Percentiles rank a stretch among this genome's conserved stretches.
Conservation (phyloP, 2,329 filamentous ascomycete species). For the Thielaviopsis musarum region DNA sequence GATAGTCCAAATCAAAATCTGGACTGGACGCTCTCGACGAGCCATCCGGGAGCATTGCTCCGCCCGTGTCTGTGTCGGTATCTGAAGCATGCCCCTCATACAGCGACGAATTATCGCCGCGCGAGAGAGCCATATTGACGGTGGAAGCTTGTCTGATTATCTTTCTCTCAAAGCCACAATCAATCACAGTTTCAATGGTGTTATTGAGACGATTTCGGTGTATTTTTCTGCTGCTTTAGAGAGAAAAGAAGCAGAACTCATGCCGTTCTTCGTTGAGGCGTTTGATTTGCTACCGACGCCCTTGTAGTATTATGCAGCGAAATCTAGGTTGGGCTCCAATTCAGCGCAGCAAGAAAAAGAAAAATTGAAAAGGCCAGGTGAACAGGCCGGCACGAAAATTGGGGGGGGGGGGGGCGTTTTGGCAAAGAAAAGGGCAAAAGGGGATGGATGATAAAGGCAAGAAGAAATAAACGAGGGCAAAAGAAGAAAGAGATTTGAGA, state of each 20-base stretch:
- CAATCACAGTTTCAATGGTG: not conserved
- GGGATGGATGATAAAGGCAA: not conserved
- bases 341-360: not conserved
- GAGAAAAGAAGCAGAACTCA: not conserved
- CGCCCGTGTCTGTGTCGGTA: conserved; percentile 9
- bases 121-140: not conserved
- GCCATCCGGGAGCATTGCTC: conserved; percentile 7
- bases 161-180: not conserved
- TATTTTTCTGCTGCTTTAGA: not conserved
- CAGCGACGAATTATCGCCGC: conserved; percentile 7
- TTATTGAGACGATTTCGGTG: not conserved
- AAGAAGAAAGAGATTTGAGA: too few relatives aligned
- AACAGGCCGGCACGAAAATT: not conserved
- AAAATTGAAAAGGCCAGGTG: not conserved
- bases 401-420: not conserved
- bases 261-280: not conserved
- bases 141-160: not conserved
- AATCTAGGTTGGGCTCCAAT: not conserved
- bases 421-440: not conserved
- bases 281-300: not conserved
- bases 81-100: conserved; percentile 11
- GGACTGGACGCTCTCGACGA: conserved; percentile 7
- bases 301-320: not conserved
- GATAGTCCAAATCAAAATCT: not conserved
- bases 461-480: too few relatives aligned